A percentile compares a stretch with the other conserved stretches of the same genome.
Evolutionary conservation across 768 basidiomycete genomes (phyloP).

Genomic region (Antrodiella citrinella): DNA sequence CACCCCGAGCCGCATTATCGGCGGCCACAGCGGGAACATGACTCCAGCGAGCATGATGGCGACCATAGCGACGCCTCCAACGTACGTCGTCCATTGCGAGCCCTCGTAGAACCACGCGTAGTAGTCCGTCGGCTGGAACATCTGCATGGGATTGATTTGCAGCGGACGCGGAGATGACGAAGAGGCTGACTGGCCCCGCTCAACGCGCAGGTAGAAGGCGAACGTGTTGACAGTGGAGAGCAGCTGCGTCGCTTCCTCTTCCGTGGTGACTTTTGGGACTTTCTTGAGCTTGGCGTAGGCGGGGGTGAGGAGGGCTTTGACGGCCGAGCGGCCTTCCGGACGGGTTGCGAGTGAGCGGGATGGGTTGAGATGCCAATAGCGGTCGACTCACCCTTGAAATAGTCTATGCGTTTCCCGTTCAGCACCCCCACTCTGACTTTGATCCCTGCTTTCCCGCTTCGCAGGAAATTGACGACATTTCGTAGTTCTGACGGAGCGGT

Average conservation of each 20-base stretch:
- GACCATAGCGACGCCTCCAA: constrained; percentile 88
- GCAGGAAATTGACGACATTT: constrained; percentile 79
- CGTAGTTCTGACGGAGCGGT: constrained; percentile 75
- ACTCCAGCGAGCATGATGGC: constrained; percentile 90
- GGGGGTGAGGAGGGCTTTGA: constrained; percentile 87
- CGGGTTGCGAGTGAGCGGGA: constrained; percentile 3
- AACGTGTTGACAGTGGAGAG: constrained; percentile 68
- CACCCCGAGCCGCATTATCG: constrained; percentile 84
- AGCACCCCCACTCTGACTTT: constrained; percentile 86
- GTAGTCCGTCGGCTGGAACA: constrained; percentile 72
- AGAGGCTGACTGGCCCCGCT: constrained; percentile 58
- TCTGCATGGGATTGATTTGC: constrained; percentile 73
- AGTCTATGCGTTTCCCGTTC: constrained; percentile 92
- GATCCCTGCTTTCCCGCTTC: constrained; percentile 78
- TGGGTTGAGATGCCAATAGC: neutral
- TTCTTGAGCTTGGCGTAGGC: constrained; percentile 86
- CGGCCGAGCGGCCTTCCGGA: constrained; percentile 93
- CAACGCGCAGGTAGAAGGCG: constrained; percentile 90
- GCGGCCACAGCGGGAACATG: constrained; percentile 99
- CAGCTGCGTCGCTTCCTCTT: constrained; percentile 63
- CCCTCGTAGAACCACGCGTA: constrained; percentile 98
- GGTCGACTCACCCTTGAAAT: constrained; percentile 80
- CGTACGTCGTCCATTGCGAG: constrained; percentile 87
- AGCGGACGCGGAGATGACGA: constrained; percentile 73
- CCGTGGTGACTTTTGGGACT: constrained; percentile 62